phyloP scores from a whole-genome alignment of 1,284 basidiomycete species.

The Malassezia equina region DNA sequence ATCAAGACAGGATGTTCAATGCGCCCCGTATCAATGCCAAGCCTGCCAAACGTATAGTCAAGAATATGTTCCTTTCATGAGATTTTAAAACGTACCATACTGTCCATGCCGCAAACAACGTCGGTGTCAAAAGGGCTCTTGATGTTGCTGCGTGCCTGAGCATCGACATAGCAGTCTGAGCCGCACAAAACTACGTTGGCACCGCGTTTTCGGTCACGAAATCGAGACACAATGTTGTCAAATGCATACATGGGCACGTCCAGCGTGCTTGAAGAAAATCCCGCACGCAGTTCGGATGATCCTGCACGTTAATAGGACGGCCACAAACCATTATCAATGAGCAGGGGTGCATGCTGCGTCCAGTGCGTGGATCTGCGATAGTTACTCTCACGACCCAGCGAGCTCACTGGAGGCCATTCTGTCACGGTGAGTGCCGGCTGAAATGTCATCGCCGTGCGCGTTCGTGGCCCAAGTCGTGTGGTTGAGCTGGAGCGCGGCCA shows the following conservation, averaged over 20 bases:
- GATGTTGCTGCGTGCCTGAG: conserved; percentile 28
- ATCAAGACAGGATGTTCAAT: conserved; percentile 84
- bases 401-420: conserved; percentile 7
- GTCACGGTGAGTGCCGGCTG: conserved; percentile 2
- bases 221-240: conserved; percentile 41
- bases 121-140: conserved; percentile 40
- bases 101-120: conserved; percentile 42
- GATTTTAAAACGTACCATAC: conserved; percentile 21
- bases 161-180: conserved; percentile 39
- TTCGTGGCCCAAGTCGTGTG: background rate
- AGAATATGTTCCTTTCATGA: conserved; percentile 73
- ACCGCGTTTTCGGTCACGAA: conserved; percentile 36
- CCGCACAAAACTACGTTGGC: conserved; percentile 37
- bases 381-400: background rate
- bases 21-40: conserved; percentile 69
- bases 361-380: conserved; percentile 28
- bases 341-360: conserved; percentile 53
- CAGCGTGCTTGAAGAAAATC: conserved; percentile 54
- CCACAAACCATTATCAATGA: conserved; percentile 72
- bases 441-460: background rate
- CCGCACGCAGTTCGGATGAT: conserved; percentile 73
- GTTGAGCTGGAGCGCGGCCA: background rate
- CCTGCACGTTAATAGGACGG: conserved; percentile 48
- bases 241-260: conserved; percentile 25
- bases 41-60: conserved; percentile 78